phyloP scores from a whole-genome alignment of 441 rosid genomes.

The Bruguiera hainesii region DNA sequence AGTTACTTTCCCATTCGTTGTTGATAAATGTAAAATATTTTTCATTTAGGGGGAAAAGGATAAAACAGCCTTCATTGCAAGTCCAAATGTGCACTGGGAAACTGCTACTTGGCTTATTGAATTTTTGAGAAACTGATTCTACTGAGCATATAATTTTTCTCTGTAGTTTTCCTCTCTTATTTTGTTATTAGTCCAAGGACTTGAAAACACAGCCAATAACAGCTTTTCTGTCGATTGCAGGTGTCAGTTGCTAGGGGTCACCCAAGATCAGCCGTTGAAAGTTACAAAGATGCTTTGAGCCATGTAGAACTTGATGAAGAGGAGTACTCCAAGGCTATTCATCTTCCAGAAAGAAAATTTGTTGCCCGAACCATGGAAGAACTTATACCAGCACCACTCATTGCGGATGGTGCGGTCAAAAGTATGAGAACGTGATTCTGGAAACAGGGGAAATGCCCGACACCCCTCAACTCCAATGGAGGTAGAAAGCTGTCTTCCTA shows the following conservation, averaged over 20 bases:
- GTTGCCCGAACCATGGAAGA: conserved; percentile 21
- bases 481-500: conserved; percentile 8
- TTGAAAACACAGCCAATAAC: background rate
- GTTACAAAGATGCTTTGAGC: conserved; percentile 35
- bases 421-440: background rate
- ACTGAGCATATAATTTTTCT: too few species aligned
- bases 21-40: too few species aligned
- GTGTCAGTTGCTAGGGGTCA: conserved; percentile 49
- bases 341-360: conserved; percentile 31
- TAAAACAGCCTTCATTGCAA: too few species aligned
- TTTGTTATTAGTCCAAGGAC: background rate
- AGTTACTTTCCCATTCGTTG: too few species aligned
- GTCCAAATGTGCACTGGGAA: too few species aligned
- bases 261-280: conserved; percentile 38
- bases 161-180: too few species aligned
- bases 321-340: conserved; percentile 25
- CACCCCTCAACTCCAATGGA: too few species aligned
- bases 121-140: too few species aligned
- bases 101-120: too few species aligned
- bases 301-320: conserved; percentile 25
- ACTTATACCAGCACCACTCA: conserved; percentile 17
- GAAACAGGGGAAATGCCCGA: background rate
- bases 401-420: background rate
- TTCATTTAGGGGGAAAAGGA: too few species aligned
- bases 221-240: conserved; percentile 26